Conservation (phyloP, 495 filamentous ascomycete species). For the Talaromyces borbonicus region DNA sequence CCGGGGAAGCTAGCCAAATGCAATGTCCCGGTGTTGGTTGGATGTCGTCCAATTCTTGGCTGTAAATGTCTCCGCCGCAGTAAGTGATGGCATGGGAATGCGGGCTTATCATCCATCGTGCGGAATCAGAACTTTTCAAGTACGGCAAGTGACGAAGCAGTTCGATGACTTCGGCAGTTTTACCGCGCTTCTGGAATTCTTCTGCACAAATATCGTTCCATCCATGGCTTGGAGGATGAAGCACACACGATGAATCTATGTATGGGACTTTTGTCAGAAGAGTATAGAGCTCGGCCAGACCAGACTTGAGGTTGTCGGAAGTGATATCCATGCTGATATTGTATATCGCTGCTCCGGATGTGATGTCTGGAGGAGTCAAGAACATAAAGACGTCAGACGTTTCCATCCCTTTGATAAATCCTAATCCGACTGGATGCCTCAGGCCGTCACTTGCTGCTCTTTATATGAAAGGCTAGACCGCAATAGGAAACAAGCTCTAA, state of each 20-base stretch:
- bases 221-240: constrained; percentile 9
- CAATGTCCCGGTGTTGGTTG: constrained; percentile 11
- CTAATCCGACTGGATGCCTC: neutral
- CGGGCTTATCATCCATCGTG: constrained; percentile 3
- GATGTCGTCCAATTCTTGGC: constrained; percentile 4
- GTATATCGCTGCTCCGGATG: too few species aligned
- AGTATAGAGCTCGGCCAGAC: neutral
- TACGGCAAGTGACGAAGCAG: constrained; percentile 10
- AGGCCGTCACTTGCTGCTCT: neutral
- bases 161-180: constrained; percentile 11
- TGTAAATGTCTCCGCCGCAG: constrained; percentile 9
- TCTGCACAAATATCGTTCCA: constrained; percentile 9
- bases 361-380: too few species aligned
- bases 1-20: constrained; percentile 7
- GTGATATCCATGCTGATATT: neutral
- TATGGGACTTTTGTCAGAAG: constrained; percentile 7
- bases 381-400: too few species aligned
- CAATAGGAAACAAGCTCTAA: neutral
- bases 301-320: neutral
- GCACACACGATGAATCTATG: constrained; percentile 4
- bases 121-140: neutral
- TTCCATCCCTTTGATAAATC: neutral
- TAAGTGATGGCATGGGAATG: constrained; percentile 9
- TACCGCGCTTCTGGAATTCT: constrained; percentile 8
- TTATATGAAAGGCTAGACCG: neutral